These are phyloP conservation scores for Tricholoma saponaceum DNA, from an alignment of 768 basidiomycete genomes.

Conservation along the genomic window DNA sequence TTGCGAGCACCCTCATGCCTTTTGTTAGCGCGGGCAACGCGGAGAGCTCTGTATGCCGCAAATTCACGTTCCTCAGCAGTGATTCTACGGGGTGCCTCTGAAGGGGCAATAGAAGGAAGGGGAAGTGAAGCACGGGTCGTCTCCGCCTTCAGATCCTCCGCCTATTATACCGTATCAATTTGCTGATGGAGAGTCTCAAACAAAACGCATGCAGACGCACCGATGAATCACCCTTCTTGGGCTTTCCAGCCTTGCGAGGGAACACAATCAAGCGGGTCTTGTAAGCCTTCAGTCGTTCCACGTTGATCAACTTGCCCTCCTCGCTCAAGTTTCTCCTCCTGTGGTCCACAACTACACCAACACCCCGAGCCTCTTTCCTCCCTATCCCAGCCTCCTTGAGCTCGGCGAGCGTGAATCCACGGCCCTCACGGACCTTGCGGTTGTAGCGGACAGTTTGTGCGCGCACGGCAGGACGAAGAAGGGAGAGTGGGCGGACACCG, in stretches of 20 bases:
- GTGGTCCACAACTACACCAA: constrained; percentile 97
- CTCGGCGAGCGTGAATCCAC: constrained; percentile 93
- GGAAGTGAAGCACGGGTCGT: constrained; percentile 67
- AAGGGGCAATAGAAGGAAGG: constrained; percentile 61
- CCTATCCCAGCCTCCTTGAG: constrained; percentile 95
- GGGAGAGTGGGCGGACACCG: constrained; percentile 86
- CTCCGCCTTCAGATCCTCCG: constrained; percentile 74
- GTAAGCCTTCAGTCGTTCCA: constrained; percentile 92
- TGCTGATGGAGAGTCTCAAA: too few species aligned
- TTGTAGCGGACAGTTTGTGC: constrained; percentile 97
- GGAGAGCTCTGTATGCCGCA: constrained; percentile 86
- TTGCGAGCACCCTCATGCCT: constrained; percentile 88
- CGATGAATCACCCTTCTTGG: constrained; percentile 92
- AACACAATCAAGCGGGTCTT: constrained; percentile 91
- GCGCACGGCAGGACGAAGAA: constrained; percentile 96
- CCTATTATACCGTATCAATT: constrained; percentile 37
- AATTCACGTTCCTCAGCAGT: constrained; percentile 86
- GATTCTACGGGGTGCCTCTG: constrained; percentile 91
- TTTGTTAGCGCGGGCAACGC: constrained; percentile 74
- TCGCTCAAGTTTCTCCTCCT: constrained; percentile 94
- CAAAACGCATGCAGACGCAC: constrained; percentile 42
- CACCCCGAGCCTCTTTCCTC: constrained; percentile 85
- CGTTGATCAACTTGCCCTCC: constrained; percentile 94
- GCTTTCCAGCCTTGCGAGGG: constrained; percentile 93
- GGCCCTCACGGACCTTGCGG: constrained; percentile 93